phyloP scores from a whole-genome alignment of 345 rosid genomes.

The Hibiscus mutabilis region DNA sequence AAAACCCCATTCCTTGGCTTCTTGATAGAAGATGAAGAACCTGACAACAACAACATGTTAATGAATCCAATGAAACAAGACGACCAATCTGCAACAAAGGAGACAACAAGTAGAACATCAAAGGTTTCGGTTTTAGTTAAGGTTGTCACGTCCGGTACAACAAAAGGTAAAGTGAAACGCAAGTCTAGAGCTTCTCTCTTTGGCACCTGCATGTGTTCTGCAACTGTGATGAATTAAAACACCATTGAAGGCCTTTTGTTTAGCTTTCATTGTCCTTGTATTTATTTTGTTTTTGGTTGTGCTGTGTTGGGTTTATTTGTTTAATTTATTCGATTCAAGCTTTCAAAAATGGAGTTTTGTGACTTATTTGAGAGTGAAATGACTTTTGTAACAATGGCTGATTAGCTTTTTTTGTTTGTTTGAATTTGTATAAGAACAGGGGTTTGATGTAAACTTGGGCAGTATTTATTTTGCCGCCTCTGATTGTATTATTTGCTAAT shows the following conservation, averaged over 20 bases:
- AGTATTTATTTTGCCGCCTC: neutral
- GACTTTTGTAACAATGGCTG: neutral
- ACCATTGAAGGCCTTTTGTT: neutral
- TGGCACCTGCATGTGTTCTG: conserved; percentile 69
- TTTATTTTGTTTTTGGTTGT: neutral
- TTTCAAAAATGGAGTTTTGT: conserved; percentile 15
- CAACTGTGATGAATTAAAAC: conserved; percentile 35
- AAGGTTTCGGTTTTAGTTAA: conserved; percentile 13
- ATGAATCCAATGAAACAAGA: conserved; percentile 24
- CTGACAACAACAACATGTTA: neutral
- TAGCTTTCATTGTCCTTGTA: neutral
- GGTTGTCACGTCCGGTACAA: conserved; percentile 7
- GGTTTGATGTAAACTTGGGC: neutral
- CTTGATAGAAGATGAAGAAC: conserved; percentile 29
- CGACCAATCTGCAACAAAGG: conserved; percentile 19
- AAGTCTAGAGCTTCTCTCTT: conserved; percentile 53
- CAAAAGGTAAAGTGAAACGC: conserved; percentile 44
- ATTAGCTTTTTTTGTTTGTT: no score
- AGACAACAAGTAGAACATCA: conserved; percentile 2
- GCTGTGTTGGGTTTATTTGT: neutral
- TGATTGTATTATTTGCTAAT: conserved; percentile 6
- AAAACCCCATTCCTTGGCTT: conserved; percentile 32
- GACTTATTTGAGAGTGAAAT: neutral
- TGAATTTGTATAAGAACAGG: conserved; percentile 6
- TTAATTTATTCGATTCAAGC: neutral